Percentiles rank a stretch among this genome's conserved stretches.
Conservation (phyloP, 768 basidiomycete species). For the Tulasnella sp. region DNA sequence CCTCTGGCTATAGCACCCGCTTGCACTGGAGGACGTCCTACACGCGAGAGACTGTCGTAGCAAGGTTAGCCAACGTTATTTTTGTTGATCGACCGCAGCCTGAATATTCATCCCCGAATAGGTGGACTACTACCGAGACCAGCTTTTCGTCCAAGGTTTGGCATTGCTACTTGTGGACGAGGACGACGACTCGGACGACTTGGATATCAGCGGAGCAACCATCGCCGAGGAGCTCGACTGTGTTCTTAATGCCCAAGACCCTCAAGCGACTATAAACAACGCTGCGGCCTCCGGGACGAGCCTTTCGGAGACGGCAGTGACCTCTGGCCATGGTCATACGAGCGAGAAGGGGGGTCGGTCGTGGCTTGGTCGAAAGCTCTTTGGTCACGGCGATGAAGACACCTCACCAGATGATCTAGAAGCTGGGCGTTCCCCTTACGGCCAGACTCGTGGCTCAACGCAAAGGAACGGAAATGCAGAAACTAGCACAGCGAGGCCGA, state of each 20-base stretch:
- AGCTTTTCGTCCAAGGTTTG: conserved; percentile 66
- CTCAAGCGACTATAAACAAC: not conserved
- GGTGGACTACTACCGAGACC: conserved; percentile 36
- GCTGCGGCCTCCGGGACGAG: not conserved
- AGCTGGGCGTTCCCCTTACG: not conserved
- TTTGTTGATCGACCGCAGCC: not conserved
- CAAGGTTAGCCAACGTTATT: not conserved
- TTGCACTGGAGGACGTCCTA: conserved; percentile 33
- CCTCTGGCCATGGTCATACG: not conserved
- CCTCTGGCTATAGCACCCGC: conserved; percentile 29
- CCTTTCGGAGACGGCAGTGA: not conserved
- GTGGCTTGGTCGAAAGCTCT: not conserved
- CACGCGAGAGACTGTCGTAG: conserved; percentile 27
- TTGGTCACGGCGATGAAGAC: not conserved
- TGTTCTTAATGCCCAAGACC: too few species aligned
- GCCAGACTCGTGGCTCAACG: not conserved
- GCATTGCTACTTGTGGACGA: conserved; percentile 38
- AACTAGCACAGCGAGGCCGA: not conserved
- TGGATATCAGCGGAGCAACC: not conserved
- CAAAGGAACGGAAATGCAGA: not conserved
- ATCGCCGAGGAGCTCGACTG: not conserved
- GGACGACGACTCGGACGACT: not conserved
- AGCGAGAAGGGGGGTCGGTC: not conserved
- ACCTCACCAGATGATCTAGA: not conserved
- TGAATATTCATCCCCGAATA: conserved; percentile 25